Percentiles rank a stretch among this genome's conserved stretches.
Conservation (phyloP, 2,329 filamentous ascomycete species). For the Pestalotiopsis sp. region DNA sequence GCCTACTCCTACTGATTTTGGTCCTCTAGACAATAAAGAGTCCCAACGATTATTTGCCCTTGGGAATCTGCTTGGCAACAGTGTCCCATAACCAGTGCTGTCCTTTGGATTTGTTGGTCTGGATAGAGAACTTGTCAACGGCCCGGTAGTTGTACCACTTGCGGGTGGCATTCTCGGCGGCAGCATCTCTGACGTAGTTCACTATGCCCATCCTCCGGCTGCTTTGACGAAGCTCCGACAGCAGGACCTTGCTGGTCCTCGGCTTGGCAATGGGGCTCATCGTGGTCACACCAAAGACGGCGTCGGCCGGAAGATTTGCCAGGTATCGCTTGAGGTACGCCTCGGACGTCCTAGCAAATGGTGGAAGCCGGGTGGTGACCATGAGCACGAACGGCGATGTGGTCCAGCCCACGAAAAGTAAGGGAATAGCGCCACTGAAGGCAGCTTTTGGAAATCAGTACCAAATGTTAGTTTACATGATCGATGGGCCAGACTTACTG, state of each 20-base stretch:
- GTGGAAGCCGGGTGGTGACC: slow-evolving; percentile 70
- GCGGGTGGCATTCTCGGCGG: slow-evolving; percentile 28
- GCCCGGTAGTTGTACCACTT: slow-evolving; percentile 41
- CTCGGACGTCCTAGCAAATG: slow-evolving; percentile 64
- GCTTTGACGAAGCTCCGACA: slow-evolving; percentile 36
- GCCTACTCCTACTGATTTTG: too few relatives aligned
- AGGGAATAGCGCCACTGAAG: slow-evolving; percentile 64
- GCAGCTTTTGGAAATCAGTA: slow-evolving; percentile 45
- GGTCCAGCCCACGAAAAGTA: slow-evolving; percentile 65
- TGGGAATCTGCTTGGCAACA: slow-evolving; percentile 29
- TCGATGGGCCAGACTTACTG: slow-evolving; percentile 23
- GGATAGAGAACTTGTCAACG: slow-evolving; percentile 38
- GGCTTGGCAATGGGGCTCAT: slow-evolving; percentile 60
- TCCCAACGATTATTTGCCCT: not conserved
- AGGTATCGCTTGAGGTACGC: slow-evolving; percentile 57
- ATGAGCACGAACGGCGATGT: slow-evolving; percentile 74
- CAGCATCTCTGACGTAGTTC: slow-evolving; percentile 37
- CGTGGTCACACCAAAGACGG: slow-evolving; percentile 54
- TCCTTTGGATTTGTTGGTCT: slow-evolving; percentile 28
- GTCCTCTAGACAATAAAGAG: not conserved
- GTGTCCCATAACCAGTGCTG: slow-evolving; percentile 40
- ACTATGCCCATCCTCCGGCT: slow-evolving; percentile 39
- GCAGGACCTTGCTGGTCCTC: slow-evolving; percentile 37
- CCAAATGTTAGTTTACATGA: slow-evolving; percentile 10
- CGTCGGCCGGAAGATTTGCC: slow-evolving; percentile 45